phyloP scores from a whole-genome alignment of 495 filamentous ascomycete genomes.

The Viridothelium virens region DNA sequence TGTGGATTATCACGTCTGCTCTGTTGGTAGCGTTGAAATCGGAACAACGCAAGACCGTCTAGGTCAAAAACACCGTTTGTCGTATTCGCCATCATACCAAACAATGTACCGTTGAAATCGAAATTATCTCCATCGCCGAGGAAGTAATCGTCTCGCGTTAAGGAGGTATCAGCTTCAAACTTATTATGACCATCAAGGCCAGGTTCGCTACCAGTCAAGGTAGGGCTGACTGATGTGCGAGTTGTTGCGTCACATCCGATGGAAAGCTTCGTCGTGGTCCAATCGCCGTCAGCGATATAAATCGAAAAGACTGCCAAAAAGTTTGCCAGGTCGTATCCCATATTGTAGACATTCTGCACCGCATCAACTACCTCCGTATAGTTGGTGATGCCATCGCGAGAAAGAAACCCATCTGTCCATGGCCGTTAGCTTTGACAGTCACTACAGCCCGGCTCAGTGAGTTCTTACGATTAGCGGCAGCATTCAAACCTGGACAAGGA shows the following conservation, averaged over 20 bases:
- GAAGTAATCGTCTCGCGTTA: conserved; percentile 41
- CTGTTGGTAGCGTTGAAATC: conserved; percentile 35
- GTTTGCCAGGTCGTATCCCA: conserved; percentile 36
- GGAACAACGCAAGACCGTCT: conserved; percentile 31
- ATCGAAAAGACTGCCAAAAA: conserved; percentile 35
- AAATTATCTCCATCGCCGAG: conserved; percentile 34
- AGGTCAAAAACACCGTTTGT: conserved; percentile 23
- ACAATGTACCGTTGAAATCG: conserved; percentile 39
- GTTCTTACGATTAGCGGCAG: conserved; percentile 31
- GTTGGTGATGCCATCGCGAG: conserved; percentile 39
- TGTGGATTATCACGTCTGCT: conserved; percentile 17
- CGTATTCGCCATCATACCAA: conserved; percentile 29
- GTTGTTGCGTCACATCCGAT: conserved; percentile 41
- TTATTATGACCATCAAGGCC: conserved; percentile 41
- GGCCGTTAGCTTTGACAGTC: neutral
- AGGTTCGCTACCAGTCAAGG: conserved; percentile 33
- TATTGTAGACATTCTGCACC: conserved; percentile 40
- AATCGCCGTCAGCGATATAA: conserved; percentile 33
- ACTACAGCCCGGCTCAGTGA: neutral
- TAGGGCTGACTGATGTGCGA: conserved; percentile 32
- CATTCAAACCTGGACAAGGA: conserved; percentile 33
- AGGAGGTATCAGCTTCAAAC: conserved; percentile 38
- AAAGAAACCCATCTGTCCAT: conserved; percentile 28
- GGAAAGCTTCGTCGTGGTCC: conserved; percentile 37
- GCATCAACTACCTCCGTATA: conserved; percentile 40